A percentile compares a stretch with the other conserved stretches of the same genome.
Conservation (phyloP, 805 yeast genomes). For the Pichia manshurica region DNA sequence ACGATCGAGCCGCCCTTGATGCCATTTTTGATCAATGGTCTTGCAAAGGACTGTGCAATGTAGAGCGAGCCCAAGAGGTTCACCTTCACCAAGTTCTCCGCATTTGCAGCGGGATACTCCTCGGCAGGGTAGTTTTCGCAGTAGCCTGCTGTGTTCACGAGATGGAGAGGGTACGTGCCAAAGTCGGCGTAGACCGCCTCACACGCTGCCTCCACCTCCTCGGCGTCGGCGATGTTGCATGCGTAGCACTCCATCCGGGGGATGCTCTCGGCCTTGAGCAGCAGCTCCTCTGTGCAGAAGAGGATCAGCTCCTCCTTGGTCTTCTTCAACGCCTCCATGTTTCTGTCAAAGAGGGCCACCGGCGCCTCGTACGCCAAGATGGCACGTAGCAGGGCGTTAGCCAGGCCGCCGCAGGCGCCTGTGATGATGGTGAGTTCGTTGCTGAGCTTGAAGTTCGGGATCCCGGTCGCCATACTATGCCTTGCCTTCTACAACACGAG, state of each 20-base stretch:
- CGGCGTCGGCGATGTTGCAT: constrained; percentile 67
- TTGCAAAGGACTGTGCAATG: constrained; percentile 69
- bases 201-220: constrained; percentile 51
- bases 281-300: constrained; percentile 25
- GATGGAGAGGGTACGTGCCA: constrained; percentile 54
- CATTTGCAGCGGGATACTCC: constrained; percentile 66
- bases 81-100: constrained; percentile 63
- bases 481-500: too few species aligned
- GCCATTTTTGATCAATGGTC: constrained; percentile 52
- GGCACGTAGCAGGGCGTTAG: constrained; percentile 59
- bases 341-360: constrained; percentile 66
- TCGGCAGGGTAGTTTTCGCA: constrained; percentile 76
- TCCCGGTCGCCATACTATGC: constrained; percentile 20
- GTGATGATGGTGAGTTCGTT: constrained; percentile 69
- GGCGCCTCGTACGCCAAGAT: constrained; percentile 73
- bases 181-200: constrained; percentile 51
- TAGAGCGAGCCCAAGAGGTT: constrained; percentile 71
- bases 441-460: constrained; percentile 63
- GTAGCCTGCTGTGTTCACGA: constrained; percentile 80
- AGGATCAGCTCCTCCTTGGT: constrained; percentile 43
- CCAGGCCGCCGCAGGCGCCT: constrained; percentile 79
- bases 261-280: constrained; percentile 23
- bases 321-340: constrained; percentile 50
- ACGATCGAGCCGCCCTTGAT: constrained; percentile 55
- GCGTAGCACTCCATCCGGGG: constrained; percentile 56